Evolutionary conservation across 139 green algal genomes (phyloP).

Genomic region (Yamagishiella unicocca): DNA sequence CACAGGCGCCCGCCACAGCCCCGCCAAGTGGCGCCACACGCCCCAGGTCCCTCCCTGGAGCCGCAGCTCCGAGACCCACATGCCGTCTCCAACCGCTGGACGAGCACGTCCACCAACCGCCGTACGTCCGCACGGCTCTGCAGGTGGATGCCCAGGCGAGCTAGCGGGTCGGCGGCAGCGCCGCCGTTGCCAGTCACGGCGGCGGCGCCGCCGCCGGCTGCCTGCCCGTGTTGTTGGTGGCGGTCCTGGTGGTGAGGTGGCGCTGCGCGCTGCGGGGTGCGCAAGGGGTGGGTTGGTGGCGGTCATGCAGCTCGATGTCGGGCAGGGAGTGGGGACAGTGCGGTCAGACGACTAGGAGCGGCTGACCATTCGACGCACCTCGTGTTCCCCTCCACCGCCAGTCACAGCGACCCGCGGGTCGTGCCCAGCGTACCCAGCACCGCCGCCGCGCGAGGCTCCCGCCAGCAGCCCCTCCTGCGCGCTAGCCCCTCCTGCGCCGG

Average conservation of each 20-base stretch:
- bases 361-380: neutral
- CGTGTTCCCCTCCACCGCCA: neutral
- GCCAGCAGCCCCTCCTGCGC: neutral
- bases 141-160: conserved; percentile 69
- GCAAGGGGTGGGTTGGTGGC: no score
- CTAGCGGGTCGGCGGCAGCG: neutral
- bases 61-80: neutral
- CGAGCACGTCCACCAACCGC: conserved; percentile 58
- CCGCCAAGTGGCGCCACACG: no score
- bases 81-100: conserved; percentile 36
- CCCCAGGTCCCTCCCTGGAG: no score
- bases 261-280: no score
- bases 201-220: neutral
- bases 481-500: neutral
- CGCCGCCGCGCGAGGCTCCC: neutral
- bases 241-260: no score
- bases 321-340: no score
- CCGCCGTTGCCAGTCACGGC: neutral
- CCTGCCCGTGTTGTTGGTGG: neutral
- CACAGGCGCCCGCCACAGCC: no score
- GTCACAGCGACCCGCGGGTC: neutral
- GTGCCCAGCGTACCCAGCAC: neutral
- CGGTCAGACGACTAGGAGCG: no score
- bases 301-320: no score
- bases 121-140: conserved; percentile 69